phyloP scores from a whole-genome alignment of 2,329 filamentous ascomycete genomes.

The Neophaeococcomyces mojaviensis region DNA sequence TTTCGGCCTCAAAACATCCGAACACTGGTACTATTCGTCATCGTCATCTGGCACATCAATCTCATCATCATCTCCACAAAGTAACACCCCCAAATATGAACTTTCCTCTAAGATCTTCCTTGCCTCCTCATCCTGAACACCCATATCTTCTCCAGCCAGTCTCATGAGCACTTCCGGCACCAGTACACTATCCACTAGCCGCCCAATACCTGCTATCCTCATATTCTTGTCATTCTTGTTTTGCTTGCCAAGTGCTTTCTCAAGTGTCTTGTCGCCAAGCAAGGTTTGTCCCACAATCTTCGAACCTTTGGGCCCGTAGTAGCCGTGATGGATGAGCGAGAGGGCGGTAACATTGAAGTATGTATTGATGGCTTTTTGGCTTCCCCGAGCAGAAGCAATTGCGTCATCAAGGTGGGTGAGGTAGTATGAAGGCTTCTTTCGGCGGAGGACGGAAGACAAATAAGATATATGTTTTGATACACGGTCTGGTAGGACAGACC shows the following conservation, averaged over 20 bases:
- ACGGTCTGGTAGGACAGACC: conserved; percentile 52
- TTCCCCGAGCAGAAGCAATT: conserved; percentile 16
- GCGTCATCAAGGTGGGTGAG: conserved; percentile 45
- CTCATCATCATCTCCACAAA: conserved; percentile 60
- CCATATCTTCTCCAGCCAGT: conserved; percentile 54
- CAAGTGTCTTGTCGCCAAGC: conserved; percentile 48
- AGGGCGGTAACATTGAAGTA: conserved; percentile 35
- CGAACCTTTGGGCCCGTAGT: conserved; percentile 72
- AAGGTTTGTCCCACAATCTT: conserved; percentile 53
- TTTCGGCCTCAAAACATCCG: not conserved
- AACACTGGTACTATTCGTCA: conserved; percentile 18
- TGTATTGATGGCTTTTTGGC: conserved; percentile 38
- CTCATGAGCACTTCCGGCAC: conserved; percentile 60
- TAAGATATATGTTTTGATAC: conserved; percentile 42
- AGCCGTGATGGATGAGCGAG: conserved; percentile 61
- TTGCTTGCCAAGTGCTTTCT: conserved; percentile 51
- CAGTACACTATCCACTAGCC: conserved; percentile 66
- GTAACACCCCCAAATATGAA: conserved; percentile 56
- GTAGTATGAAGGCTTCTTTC: conserved; percentile 52
- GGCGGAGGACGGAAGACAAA: conserved; percentile 54
- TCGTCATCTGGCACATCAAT: conserved; percentile 33
- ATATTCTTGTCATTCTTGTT: conserved; percentile 60
- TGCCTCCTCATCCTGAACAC: conserved; percentile 33
- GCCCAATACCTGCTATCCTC: conserved; percentile 57
- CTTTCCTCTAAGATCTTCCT: conserved; percentile 58